A percentile compares a stretch with the other conserved stretches of the same genome.
phyloP scores from a whole-genome alignment of 352 stramenopile species.

The Phytopythium mirpurense region DNA sequence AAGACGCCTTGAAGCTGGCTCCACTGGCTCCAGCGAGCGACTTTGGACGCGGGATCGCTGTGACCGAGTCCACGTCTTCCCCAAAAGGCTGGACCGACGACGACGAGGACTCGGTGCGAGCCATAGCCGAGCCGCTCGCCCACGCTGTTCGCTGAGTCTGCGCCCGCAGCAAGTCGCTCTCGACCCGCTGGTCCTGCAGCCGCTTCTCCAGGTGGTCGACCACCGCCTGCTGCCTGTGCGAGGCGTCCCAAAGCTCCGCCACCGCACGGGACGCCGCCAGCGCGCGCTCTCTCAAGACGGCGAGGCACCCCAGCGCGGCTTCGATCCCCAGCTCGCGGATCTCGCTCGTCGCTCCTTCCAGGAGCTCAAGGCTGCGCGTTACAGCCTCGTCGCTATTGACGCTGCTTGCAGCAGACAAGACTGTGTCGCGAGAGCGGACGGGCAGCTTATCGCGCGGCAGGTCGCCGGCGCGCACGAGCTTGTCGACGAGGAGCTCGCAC shows the following conservation, averaged over 20 bases:
- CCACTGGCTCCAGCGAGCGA: constrained; percentile 17
- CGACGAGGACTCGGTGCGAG: neutral
- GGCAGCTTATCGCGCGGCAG: constrained; percentile 30
- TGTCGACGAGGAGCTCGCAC: constrained; percentile 57
- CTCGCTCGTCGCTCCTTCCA: constrained; percentile 28
- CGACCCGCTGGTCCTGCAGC: constrained; percentile 49
- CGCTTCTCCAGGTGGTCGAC: constrained; percentile 51
- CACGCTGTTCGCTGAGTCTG: constrained; percentile 28
- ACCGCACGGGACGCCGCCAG: constrained; percentile 60
- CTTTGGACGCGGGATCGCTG: constrained; percentile 19
- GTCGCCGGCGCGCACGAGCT: constrained; percentile 39
- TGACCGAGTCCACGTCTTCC: neutral
- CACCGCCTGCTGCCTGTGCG: constrained; percentile 44
- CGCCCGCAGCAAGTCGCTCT: constrained; percentile 42
- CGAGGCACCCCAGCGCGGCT: constrained; percentile 47
- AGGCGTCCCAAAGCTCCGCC: constrained; percentile 52
- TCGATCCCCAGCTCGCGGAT: constrained; percentile 39
- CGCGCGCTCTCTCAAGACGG: constrained; percentile 62
- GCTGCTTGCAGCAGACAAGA: constrained; percentile 1
- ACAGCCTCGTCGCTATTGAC: constrained; percentile 20
- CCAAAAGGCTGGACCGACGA: neutral
- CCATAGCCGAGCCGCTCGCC: constrained; percentile 5
- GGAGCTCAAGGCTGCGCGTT: constrained; percentile 16
- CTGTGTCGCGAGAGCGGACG: neutral
- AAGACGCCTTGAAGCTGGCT: neutral